Evolutionary conservation across 331 rosid genomes (phyloP), one percentile per base, ranked within the genome.

Genomic region (Phaseolus coccineus): DNA sequence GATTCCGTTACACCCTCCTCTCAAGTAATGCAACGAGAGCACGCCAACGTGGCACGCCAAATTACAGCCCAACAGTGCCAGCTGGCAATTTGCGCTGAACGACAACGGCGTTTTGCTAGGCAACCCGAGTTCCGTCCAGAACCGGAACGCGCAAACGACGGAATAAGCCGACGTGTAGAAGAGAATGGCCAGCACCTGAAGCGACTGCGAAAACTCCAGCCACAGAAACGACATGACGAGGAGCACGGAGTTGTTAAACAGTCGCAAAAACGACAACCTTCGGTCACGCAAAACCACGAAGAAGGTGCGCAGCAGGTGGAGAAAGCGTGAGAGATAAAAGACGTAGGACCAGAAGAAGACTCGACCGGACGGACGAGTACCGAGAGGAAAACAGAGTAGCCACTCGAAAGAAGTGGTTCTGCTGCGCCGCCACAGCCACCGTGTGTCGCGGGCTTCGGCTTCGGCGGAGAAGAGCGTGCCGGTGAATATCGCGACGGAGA

Each of bases 301-400:
- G 62, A 93, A 82, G 0, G 98, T 89, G 0, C 98, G 89, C 4
- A 87, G 15, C 64, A 95, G 81, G 72, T 93, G 99, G 76, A 91
- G 79, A 69, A 85, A 95, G 4, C 97, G 87, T 35, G 99, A 90
- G n/a, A 90, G 82, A 72, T 95, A 91, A 62, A 86, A 93, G 4
- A 73, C 31, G 83, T 95, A 91, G 4, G 99, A 95, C 99, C 98
- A 93, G 80, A 95, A 95, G 85, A 95, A 95, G 69, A 95, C 97
- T 0, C 93, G 91, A 0, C 99, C 97, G 0, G 96, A 93, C 10
- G 98, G 89, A 0, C 98, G 94, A 3, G 87, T 74, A 19, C 99
- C 98, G 0, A 93, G 79, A 0, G 98, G 99, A 70, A 96, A 93
- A 71, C 98, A 96, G 30, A 96, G 98, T 56, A 96, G 86, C 98